Percentiles rank a stretch among this genome's conserved stretches.
These are phyloP conservation scores for Phycomyces blakesleeanus DNA, from an alignment of 192 early-diverging fungal species.

Conservation along the genomic window DNA sequence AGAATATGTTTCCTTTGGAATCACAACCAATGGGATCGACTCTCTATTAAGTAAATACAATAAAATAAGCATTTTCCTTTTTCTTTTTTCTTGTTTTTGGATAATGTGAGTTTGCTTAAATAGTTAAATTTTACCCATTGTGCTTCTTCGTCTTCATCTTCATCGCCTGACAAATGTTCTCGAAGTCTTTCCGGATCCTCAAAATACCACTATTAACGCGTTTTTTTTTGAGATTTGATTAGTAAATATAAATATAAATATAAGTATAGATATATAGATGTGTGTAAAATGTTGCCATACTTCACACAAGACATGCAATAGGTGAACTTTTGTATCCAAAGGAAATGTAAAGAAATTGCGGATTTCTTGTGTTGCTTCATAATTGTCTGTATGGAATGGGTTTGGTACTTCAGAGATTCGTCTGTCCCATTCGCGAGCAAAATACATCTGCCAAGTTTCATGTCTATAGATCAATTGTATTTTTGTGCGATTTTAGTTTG, in stretches of 20 bases:
- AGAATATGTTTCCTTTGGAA: constrained; percentile 63
- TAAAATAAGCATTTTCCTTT: too few species aligned
- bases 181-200: constrained; percentile 66
- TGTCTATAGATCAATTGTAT: constrained; percentile 4
- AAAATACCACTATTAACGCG: constrained; percentile 63
- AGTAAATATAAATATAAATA: too few species aligned
- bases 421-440: constrained; percentile 23
- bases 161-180: constrained; percentile 45
- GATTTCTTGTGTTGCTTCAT: constrained; percentile 7
- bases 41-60: constrained; percentile 44
- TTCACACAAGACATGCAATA: constrained; percentile 45
- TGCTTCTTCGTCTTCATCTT: constrained; percentile 38
- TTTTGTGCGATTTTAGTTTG: background rate
- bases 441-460: constrained; percentile 25
- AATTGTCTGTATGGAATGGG: constrained; percentile 28
- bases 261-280: too few species aligned
- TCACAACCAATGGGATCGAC: constrained; percentile 75
- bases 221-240: constrained; percentile 18
- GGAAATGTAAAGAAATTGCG: constrained; percentile 38
- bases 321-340: constrained; percentile 36
- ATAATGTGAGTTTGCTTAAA: too few species aligned
- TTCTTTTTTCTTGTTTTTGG: too few species aligned
- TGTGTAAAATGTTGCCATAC: constrained; percentile 32
- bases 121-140: constrained; percentile 71
- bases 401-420: constrained; percentile 35